Conservation (phyloP, 164 flowering plant genomes). For the Kalanchoe fedtschenkoi region DNA sequence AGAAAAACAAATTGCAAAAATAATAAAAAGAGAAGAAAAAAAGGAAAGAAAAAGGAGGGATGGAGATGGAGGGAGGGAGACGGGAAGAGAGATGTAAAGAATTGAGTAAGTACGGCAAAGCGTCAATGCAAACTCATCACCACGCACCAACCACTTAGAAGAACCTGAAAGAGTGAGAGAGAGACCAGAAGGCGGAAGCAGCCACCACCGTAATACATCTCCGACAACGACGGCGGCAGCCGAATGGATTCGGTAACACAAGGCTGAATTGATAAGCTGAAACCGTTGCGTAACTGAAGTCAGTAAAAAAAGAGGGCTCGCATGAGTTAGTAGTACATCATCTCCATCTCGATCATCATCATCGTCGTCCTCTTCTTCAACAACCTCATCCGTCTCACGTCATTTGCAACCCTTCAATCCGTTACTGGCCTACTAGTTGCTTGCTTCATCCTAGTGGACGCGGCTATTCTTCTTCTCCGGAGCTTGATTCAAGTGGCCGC, state of each 20-base stretch:
- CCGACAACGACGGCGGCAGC: too few relatives aligned
- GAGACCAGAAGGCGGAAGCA: too few relatives aligned
- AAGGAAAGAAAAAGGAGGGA: background rate
- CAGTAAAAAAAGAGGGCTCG: background rate
- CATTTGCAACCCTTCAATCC: background rate
- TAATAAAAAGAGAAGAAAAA: background rate
- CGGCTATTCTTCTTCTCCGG: too few relatives aligned
- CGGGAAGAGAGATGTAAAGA: background rate
- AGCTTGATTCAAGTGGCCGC: too few relatives aligned
- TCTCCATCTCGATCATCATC: too few relatives aligned
- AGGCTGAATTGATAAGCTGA: background rate
- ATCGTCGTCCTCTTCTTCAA: too few relatives aligned
- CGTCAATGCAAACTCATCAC: background rate
- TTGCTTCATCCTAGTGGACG: too few relatives aligned
- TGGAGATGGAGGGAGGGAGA: background rate
- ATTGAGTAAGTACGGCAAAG: background rate
- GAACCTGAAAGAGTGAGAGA: too few relatives aligned
- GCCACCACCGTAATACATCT: background rate
- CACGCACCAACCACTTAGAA: too few relatives aligned
- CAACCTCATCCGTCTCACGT: background rate
- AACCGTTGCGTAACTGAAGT: background rate
- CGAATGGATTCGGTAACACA: too few relatives aligned
- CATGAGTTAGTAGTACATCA: background rate
- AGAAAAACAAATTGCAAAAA: background rate
- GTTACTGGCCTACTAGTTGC: too few relatives aligned